phyloP scores from a whole-genome alignment of 2,329 filamentous ascomycete species.

The Hypoxylon sp. region DNA sequence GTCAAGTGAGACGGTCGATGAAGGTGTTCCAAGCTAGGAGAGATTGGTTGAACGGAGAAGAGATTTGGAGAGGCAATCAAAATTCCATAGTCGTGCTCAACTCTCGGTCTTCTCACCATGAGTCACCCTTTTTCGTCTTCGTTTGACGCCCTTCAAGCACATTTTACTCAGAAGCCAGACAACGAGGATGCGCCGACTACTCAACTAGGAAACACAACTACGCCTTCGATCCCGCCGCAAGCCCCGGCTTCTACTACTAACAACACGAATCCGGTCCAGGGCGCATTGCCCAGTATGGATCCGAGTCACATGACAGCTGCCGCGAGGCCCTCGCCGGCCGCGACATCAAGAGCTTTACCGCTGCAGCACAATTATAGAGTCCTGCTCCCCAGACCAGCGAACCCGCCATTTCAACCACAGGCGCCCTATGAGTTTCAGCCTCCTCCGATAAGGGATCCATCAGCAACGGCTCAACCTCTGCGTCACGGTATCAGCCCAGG shows the following conservation, averaged over 20 bases:
- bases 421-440: conserved; percentile 1
- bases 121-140: conserved; percentile 45
- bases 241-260: neutral
- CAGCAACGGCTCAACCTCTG: neutral
- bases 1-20: neutral
- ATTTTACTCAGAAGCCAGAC: conserved; percentile 38
- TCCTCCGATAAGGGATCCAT: neutral
- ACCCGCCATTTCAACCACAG: conserved; percentile 7
- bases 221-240: conserved; percentile 7
- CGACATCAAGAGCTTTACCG: neutral
- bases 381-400: conserved; percentile 3
- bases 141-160: conserved; percentile 47
- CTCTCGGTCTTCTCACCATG: conserved; percentile 37
- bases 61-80: neutral
- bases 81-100: neutral
- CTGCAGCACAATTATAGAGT: conserved; percentile 1
- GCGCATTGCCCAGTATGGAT: neutral
- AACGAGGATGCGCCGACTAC: conserved; percentile 16
- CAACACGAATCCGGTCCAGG: neutral
- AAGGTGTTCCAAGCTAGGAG: neutral
- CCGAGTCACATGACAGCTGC: neutral
- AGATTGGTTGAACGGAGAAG: neutral
- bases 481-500: neutral
- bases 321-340: neutral
- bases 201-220: conserved; percentile 9